Percentiles rank a stretch among this genome's conserved stretches.
Evolutionary conservation across 2,329 filamentous ascomycete species (phyloP).

Genomic region (Fusarium napiforme): DNA sequence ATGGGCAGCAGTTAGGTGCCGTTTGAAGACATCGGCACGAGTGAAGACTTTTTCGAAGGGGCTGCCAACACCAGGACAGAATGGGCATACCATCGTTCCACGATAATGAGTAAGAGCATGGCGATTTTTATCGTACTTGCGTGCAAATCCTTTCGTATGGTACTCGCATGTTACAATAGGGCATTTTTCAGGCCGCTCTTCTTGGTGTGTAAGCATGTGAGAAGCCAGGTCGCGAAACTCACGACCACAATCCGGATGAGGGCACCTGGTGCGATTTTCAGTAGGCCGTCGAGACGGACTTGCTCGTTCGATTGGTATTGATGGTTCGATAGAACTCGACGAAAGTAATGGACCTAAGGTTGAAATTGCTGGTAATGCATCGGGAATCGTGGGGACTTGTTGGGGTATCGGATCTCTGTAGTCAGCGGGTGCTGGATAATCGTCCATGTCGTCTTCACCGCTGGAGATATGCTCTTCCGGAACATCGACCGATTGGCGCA

Average conservation of each 20-base stretch:
- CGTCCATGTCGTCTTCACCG: constrained; percentile 63
- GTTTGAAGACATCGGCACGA: constrained; percentile 95
- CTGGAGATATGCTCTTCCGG: constrained; percentile 58
- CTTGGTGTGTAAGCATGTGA: constrained; percentile 96
- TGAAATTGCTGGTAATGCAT: constrained; percentile 22
- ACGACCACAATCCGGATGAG: constrained; percentile 67
- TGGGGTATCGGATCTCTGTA: constrained; percentile 26
- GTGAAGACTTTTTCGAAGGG: constrained; percentile 96
- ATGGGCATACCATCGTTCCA: constrained; percentile 97
- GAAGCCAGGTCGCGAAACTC: constrained; percentile 76
- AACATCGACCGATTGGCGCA: constrained; percentile 62
- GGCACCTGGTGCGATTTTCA: constrained; percentile 62
- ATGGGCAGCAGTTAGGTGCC: constrained; percentile 92
- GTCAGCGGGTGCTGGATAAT: constrained; percentile 45
- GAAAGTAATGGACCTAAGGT: constrained; percentile 26
- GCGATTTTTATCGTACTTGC: constrained; percentile 98
- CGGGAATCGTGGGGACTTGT: constrained; percentile 24
- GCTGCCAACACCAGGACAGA: constrained; percentile 89
- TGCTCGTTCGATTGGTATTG: constrained; percentile 42
- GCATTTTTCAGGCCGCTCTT: constrained; percentile 94
- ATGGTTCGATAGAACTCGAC: constrained; percentile 38
- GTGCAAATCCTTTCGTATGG: constrained; percentile 90
- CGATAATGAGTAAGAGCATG: constrained; percentile 98
- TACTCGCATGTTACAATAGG: constrained; percentile 95
- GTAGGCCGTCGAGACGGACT: constrained; percentile 48